Evolutionary conservation across 1,284 basidiomycete species (phyloP).

Genomic region (Boletus austroedulis): DNA sequence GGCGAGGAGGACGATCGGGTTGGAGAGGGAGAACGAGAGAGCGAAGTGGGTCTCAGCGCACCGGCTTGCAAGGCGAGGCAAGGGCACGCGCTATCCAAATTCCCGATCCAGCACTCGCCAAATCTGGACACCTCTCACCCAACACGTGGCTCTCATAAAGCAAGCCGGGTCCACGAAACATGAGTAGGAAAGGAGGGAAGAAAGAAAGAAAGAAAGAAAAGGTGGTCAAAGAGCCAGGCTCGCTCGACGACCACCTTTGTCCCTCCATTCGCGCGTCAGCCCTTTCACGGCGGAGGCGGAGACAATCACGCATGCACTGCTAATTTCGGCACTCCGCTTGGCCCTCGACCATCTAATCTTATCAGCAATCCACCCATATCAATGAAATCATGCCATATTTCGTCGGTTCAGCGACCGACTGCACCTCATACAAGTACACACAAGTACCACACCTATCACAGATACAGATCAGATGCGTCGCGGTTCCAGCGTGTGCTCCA

Average conservation of each 20-base stretch:
- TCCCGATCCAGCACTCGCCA: slow-evolving; percentile 31
- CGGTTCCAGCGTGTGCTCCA: slow-evolving; percentile 32
- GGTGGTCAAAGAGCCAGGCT: background rate
- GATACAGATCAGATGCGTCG: slow-evolving; percentile 27
- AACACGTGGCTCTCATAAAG: slow-evolving; percentile 29
- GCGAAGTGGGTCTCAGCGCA: slow-evolving; percentile 19
- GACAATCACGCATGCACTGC: background rate
- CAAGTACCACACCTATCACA: slow-evolving; percentile 15
- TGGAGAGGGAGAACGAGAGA: slow-evolving; percentile 14
- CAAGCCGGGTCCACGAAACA: background rate
- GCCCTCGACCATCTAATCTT: slow-evolving; percentile 31
- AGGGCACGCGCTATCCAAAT: slow-evolving; percentile 31
- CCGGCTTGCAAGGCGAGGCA: slow-evolving; percentile 35
- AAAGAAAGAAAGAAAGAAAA: background rate
- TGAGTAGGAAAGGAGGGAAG: background rate
- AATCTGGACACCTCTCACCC: slow-evolving; percentile 25
- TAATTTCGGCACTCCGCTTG: slow-evolving; percentile 13
- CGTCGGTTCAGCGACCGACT: slow-evolving; percentile 10
- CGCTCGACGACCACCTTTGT: background rate
- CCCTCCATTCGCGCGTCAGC: background rate
- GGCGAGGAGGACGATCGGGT: slow-evolving; percentile 7
- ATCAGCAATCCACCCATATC: slow-evolving; percentile 19
- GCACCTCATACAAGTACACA: slow-evolving; percentile 8
- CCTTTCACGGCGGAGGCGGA: slow-evolving; percentile 7
- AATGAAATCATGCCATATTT: slow-evolving; percentile 20